These are phyloP conservation scores for Tuctoria greenei DNA, from an alignment of 176 grass and related monocot genomes.

Conservation along the genomic window DNA sequence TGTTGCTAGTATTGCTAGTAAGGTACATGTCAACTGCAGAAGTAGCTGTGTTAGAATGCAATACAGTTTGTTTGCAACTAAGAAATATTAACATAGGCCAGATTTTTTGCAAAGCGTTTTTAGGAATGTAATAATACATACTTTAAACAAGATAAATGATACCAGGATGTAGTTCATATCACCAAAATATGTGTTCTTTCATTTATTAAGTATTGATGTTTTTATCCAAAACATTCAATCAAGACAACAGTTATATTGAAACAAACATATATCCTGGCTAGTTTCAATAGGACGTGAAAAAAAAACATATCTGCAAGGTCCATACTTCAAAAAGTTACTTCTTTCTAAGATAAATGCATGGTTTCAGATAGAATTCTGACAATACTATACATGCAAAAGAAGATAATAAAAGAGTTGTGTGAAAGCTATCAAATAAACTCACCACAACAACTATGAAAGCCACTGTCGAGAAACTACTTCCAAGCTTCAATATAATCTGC, in stretches of 20 bases:
- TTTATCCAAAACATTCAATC: background rate
- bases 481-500: slow-evolving; percentile 66
- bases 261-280: background rate
- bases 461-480: slow-evolving; percentile 74
- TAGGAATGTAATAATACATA: background rate
- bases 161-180: background rate
- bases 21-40: slow-evolving; percentile 61
- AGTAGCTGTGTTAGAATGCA: slow-evolving; percentile 10
- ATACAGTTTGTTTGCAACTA: background rate
- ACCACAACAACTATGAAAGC: slow-evolving; percentile 75
- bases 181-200: background rate
- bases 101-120: background rate
- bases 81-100: background rate
- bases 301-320: background rate
- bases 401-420: background rate
- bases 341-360: too few relatives aligned
- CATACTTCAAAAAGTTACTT: background rate
- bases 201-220: background rate
- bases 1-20: slow-evolving; percentile 66
- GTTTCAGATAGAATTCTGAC: background rate
- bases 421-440: slow-evolving; percentile 22
- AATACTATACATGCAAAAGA: background rate
- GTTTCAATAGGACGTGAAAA: background rate
- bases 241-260: background rate
- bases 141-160: background rate